Base-by-base conservation (phyloP, 441 rosid species). In the Lepidium campestre region DNA sequence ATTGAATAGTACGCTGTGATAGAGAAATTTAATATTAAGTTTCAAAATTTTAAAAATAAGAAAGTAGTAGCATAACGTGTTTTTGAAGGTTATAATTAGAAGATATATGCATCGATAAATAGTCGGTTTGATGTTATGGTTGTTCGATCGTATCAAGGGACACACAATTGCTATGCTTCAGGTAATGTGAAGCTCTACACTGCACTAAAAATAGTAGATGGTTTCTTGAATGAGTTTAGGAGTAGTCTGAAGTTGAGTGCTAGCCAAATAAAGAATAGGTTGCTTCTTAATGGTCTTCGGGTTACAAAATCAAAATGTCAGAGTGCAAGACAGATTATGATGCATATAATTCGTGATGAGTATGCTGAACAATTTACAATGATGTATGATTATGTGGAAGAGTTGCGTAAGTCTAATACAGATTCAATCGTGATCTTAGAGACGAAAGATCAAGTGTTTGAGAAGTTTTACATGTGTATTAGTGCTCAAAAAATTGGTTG, bases 331-430 rank as follows among this genome's bases (percentile, higher is more conserved):
- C 11, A 48, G 35, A 62, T 62, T 9, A 17, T 47, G 34, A 6
- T 4, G 36, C 34, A 62, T n/a, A 62, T 62, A 7, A 62, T 47
- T 1, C 14, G 25, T 46, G 57, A 62, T 46, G 46, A 62, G 46
- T 49, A 62, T 36, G 57, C 57, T 1, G 67, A 48, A 10, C 67
- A n/a, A 25, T 62, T 62, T 48, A 49, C 67, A 23, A 62, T 57
- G 14, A 5, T 57, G 48, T 57, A 8, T 15, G 63, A 57, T 29
- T 58, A 58, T 41, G 50, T 23, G 1, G 14, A 23, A 1, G 50
- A 40, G 39, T 15, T 59, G 0, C 2, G 3, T 0, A 3, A 15
- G 39, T 0, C 65, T 2, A 59, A 59, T 59, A 37, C 39, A 4
- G 39, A 52, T 14, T 27, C 52, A 59, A 27, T 5, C 0, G 52